Conservation (phyloP, 768 basidiomycete genomes). For the Nidula microcarpa region DNA sequence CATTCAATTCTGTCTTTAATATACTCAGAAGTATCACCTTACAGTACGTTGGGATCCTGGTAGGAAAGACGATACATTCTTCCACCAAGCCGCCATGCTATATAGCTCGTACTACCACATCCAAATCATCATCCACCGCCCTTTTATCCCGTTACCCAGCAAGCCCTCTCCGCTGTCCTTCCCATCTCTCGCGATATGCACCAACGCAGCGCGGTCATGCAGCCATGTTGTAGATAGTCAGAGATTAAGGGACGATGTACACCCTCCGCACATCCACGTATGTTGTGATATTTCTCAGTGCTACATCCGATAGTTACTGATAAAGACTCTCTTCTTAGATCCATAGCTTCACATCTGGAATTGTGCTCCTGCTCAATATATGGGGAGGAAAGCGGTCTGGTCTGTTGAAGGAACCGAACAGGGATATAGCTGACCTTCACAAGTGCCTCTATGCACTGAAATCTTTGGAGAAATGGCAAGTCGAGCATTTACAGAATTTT, state of each 20-base stretch:
- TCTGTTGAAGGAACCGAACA: slow-evolving; percentile 39
- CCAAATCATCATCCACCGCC: slow-evolving; percentile 74
- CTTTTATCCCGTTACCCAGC: slow-evolving; percentile 64
- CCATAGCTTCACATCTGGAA: slow-evolving; percentile 42
- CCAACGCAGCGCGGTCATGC: slow-evolving; percentile 77
- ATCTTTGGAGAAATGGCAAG: slow-evolving; percentile 26
- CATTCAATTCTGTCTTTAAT: not conserved
- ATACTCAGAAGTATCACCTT: not conserved
- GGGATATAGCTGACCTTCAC: slow-evolving; percentile 63
- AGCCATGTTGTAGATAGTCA: slow-evolving; percentile 71
- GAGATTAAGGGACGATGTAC: slow-evolving; percentile 26
- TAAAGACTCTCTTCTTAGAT: too few relatives aligned
- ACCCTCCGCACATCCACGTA: slow-evolving; percentile 32
- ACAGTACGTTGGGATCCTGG: slow-evolving; percentile 54
- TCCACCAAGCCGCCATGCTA: slow-evolving; percentile 62
- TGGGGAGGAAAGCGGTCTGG: slow-evolving; percentile 60
- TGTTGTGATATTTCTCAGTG: slow-evolving; percentile 2
- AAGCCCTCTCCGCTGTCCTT: slow-evolving; percentile 46
- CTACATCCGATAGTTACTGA: too few relatives aligned
- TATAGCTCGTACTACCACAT: slow-evolving; percentile 49
- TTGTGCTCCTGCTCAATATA: slow-evolving; percentile 64
- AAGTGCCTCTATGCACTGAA: slow-evolving; percentile 57
- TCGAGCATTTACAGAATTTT: not conserved
- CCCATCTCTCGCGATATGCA: slow-evolving; percentile 73
- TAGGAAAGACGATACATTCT: slow-evolving; percentile 36